These are phyloP conservation scores for Phytophthora kernoviae DNA, from an alignment of 352 stramenopile species.

Conservation along the genomic window DNA sequence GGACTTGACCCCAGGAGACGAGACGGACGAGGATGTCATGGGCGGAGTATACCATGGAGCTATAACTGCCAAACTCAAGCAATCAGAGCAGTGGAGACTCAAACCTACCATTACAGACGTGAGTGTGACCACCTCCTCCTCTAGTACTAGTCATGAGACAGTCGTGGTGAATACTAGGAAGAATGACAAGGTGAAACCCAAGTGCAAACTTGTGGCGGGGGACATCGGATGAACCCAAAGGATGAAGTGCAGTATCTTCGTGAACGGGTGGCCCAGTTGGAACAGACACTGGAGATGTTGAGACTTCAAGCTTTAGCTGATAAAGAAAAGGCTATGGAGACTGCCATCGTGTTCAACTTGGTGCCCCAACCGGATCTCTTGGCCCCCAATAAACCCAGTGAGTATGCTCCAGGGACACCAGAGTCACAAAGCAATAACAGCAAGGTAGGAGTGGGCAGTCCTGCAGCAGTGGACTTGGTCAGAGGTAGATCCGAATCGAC, in stretches of 20 bases:
- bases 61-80: slow-evolving; percentile 25
- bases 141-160: slow-evolving; percentile 6
- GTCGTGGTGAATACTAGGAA: not conserved
- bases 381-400: slow-evolving; percentile 9
- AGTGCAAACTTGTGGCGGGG: slow-evolving; percentile 3
- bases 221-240: slow-evolving; percentile 31
- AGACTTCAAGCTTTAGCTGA: slow-evolving; percentile 22
- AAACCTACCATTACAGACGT: slow-evolving; percentile 25
- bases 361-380: slow-evolving; percentile 27
- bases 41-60: slow-evolving; percentile 26
- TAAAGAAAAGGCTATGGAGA: slow-evolving; percentile 31
- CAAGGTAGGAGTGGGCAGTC: slow-evolving; percentile 11
- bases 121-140: slow-evolving; percentile 1
- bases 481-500: not conserved
- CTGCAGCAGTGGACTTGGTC: slow-evolving; percentile 17
- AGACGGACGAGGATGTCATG: slow-evolving; percentile 26
- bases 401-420: slow-evolving; percentile 16
- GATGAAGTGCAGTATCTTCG: slow-evolving; percentile 35
- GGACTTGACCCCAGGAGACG: slow-evolving; percentile 17
- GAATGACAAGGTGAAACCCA: slow-evolving; percentile 9
- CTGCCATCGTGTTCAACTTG: slow-evolving; percentile 32
- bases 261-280: slow-evolving; percentile 18
- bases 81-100: slow-evolving; percentile 25
- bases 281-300: slow-evolving; percentile 29
- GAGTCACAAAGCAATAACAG: slow-evolving; percentile 6